Conservation (phyloP, 441 rosid species). For the Corymbia citriodora region DNA sequence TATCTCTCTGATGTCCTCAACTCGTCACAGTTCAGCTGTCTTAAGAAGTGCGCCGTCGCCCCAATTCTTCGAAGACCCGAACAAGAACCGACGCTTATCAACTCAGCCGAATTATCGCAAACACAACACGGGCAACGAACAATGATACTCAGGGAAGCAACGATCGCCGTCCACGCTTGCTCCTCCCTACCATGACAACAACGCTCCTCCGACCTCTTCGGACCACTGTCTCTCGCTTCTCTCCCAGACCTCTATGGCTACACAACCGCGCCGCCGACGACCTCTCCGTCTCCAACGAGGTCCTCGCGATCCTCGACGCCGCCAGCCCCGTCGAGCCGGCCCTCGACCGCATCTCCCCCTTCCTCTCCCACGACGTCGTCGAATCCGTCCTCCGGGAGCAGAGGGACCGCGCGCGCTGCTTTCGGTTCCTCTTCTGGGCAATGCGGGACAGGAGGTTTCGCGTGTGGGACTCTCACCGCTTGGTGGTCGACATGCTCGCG, state of each 20-base stretch:
- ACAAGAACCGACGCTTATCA: background rate
- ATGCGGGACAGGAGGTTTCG: conserved; percentile 42
- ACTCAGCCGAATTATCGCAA: background rate
- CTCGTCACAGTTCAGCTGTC: background rate
- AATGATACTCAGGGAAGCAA: background rate
- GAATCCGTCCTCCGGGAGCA: conserved; percentile 43
- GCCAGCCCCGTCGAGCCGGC: conserved; percentile 61
- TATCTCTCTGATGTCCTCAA: background rate
- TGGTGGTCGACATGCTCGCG: conserved; percentile 36
- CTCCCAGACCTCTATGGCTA: conserved; percentile 25
- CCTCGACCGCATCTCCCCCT: conserved; percentile 59
- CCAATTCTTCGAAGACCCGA: background rate
- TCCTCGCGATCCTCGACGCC: conserved; percentile 37
- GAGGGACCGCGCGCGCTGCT: conserved; percentile 34
- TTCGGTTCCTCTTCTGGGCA: conserved; percentile 86
- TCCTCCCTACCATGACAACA: conserved; percentile 28
- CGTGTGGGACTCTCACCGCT: conserved; percentile 17
- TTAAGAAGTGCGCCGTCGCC: background rate
- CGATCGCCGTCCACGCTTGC: background rate
- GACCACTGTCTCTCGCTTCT: conserved; percentile 25
- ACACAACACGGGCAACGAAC: background rate
- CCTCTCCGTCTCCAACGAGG: conserved; percentile 30
- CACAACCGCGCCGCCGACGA: conserved; percentile 13
- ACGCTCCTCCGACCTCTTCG: conserved; percentile 22
- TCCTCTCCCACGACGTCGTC: conserved; percentile 41